Conservation (phyloP, 2,329 filamentous ascomycete genomes). For the Ascochyta fabae region DNA sequence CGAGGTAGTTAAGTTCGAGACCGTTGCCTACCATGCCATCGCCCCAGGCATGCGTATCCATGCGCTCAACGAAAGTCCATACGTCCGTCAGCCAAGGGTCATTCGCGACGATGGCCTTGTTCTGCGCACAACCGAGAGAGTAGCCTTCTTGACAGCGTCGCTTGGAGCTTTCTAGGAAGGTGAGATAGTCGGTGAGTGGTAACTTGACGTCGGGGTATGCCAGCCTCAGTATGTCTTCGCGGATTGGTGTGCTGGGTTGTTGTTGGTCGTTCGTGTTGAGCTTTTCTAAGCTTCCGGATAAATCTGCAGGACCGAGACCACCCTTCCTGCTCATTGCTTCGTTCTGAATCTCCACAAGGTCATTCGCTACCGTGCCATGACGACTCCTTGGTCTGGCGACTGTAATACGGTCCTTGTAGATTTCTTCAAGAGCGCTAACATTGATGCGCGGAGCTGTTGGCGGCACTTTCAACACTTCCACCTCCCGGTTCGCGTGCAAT, state of each 20-base stretch:
- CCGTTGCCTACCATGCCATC: slow-evolving; percentile 73
- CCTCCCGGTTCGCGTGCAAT: slow-evolving; percentile 58
- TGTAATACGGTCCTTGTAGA: slow-evolving; percentile 45
- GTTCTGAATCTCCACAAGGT: slow-evolving; percentile 43
- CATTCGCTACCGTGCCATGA: slow-evolving; percentile 43
- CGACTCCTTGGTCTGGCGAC: slow-evolving; percentile 40
- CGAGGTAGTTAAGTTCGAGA: slow-evolving; percentile 77
- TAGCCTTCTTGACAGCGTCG: slow-evolving; percentile 64
- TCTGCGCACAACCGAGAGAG: slow-evolving; percentile 65
- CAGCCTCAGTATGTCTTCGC: slow-evolving; percentile 46
- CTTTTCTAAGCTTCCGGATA: slow-evolving; percentile 39
- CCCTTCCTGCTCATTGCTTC: slow-evolving; percentile 38
- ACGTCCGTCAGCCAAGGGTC: slow-evolving; percentile 77
- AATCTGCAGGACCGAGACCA: slow-evolving; percentile 30
- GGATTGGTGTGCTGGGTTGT: slow-evolving; percentile 43
- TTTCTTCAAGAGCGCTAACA: slow-evolving; percentile 54
- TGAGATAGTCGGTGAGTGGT: slow-evolving; percentile 43
- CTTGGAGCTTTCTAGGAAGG: slow-evolving; percentile 51
- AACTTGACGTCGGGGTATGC: slow-evolving; percentile 45
- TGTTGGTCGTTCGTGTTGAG: slow-evolving; percentile 35
- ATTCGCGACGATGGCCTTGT: slow-evolving; percentile 71
- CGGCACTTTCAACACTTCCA: slow-evolving; percentile 59
- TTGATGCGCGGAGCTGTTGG: slow-evolving; percentile 51
- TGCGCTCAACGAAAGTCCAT: slow-evolving; percentile 78
- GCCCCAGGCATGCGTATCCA: slow-evolving; percentile 67